These are phyloP conservation scores for Lachnellula hyalina DNA, from an alignment of 2,329 filamentous ascomycete genomes.

Conservation along the genomic window DNA sequence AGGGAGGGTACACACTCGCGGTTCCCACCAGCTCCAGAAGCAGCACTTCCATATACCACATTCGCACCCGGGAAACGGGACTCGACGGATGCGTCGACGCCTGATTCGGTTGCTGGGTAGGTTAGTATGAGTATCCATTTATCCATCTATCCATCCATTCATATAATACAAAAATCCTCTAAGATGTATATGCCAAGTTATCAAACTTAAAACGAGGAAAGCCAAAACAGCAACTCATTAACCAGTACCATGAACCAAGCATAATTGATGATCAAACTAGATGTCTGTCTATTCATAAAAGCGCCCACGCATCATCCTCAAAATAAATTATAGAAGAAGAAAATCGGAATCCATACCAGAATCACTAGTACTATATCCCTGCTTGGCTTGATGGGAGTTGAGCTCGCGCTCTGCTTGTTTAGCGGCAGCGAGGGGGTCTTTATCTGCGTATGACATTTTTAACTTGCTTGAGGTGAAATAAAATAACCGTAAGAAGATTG, in stretches of 20 bases:
- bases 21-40: constrained; percentile 40
- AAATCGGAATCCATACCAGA: constrained; percentile 30
- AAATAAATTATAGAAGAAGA: neutral
- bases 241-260: no score
- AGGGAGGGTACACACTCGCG: constrained; percentile 28
- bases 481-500: neutral
- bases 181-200: no score
- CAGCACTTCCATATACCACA: constrained; percentile 39
- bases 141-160: no score
- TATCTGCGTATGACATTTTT: constrained; percentile 38
- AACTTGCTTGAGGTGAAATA: constrained; percentile 8
- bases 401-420: constrained; percentile 44
- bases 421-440: constrained; percentile 38
- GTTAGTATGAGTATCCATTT: neutral
- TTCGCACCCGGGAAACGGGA: constrained; percentile 40
- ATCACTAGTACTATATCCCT: constrained; percentile 32
- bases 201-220: no score
- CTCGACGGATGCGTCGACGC: constrained; percentile 38
- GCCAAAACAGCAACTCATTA: no score
- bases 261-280: no score
- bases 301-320: neutral
- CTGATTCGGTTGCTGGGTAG: constrained; percentile 39
- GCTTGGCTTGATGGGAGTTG: constrained; percentile 37
- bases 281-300: no score
- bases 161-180: no score